A percentile compares a stretch with the other conserved stretches of the same genome.
Evolutionary conservation across 2,329 filamentous ascomycete species (phyloP).

Genomic region (Cladobotryum mycophilum): DNA sequence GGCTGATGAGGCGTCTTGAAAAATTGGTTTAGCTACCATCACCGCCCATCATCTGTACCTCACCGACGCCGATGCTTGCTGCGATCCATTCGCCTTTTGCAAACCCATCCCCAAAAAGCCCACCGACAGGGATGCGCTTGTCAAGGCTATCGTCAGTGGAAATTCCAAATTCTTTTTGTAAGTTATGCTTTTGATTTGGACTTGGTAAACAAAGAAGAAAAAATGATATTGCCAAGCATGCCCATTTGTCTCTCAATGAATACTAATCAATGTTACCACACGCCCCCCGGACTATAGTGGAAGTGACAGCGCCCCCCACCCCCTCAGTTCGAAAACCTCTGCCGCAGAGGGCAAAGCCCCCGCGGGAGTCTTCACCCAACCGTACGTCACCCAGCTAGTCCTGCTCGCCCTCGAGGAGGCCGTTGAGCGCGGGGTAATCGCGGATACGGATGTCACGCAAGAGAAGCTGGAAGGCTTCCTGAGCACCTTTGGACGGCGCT

Average conservation of each 20-base stretch:
- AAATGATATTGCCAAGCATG: too few relatives aligned
- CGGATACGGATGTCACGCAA: slow-evolving; percentile 46
- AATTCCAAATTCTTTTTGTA: slow-evolving; percentile 68
- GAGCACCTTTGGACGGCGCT: slow-evolving; percentile 44
- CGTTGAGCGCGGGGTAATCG: slow-evolving; percentile 46
- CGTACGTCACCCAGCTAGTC: slow-evolving; percentile 60
- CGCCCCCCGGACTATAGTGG: slow-evolving; percentile 25
- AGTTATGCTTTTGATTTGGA: slow-evolving; percentile 7
- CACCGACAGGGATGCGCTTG: slow-evolving; percentile 63
- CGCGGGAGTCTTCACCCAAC: slow-evolving; percentile 76
- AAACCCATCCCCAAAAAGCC: slow-evolving; percentile 72
- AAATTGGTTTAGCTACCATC: slow-evolving; percentile 53
- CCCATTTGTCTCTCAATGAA: not conserved
- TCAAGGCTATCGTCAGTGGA: slow-evolving; percentile 56
- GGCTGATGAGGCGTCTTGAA: not conserved
- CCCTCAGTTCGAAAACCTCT: slow-evolving; percentile 49
- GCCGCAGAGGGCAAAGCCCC: slow-evolving; percentile 47
- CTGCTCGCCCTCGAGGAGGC: slow-evolving; percentile 56
- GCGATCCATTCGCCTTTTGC: slow-evolving; percentile 59
- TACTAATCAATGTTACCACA: too few relatives aligned
- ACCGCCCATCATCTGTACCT: slow-evolving; percentile 83
- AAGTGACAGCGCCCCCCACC: slow-evolving; percentile 61
- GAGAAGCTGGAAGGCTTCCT: slow-evolving; percentile 51
- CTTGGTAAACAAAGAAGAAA: too few relatives aligned
- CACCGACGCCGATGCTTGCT: slow-evolving; percentile 63